Conservation (phyloP, 345 rosid species). For the Eucalyptus caleyi region DNA sequence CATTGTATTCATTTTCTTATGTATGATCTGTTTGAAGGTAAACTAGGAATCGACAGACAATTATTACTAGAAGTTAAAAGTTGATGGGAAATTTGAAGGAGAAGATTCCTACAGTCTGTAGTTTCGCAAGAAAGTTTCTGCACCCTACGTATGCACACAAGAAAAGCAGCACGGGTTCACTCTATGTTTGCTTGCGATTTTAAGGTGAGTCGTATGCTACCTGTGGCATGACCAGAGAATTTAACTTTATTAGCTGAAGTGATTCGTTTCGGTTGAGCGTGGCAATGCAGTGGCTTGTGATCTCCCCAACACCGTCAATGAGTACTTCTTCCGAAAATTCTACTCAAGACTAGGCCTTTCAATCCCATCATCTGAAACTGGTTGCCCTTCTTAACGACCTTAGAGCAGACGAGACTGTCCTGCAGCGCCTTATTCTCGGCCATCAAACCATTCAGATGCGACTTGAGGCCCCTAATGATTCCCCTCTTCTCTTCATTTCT, state of each 20-base stretch:
- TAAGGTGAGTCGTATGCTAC: background rate
- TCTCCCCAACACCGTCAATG: background rate
- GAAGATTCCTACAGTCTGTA: background rate
- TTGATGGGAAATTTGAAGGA: background rate
- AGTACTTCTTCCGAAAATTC: conserved; percentile 10
- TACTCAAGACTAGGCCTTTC: conserved; percentile 3
- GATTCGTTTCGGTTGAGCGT: background rate
- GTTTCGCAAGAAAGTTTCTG: background rate
- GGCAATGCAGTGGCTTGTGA: background rate
- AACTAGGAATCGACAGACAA: background rate
- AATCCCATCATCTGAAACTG: conserved; percentile 6
- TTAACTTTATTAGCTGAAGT: background rate
- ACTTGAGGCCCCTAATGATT: conserved; percentile 12
- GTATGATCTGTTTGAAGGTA: background rate
- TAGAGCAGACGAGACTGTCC: background rate
- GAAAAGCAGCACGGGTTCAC: background rate
- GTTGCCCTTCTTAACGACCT: background rate
- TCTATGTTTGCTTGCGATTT: background rate
- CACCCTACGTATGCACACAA: background rate
- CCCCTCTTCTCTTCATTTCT: conserved; percentile 36
- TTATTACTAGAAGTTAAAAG: background rate
- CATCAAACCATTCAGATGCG: conserved; percentile 15
- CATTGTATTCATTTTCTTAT: background rate
- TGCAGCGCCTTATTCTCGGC: conserved; percentile 21
- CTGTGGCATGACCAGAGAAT: background rate